A percentile compares a stretch with the other conserved stretches of the same genome.
Evolutionary conservation across 306 rosid genomes (phyloP).

Genomic region (Vigna reflexopilosa): DNA sequence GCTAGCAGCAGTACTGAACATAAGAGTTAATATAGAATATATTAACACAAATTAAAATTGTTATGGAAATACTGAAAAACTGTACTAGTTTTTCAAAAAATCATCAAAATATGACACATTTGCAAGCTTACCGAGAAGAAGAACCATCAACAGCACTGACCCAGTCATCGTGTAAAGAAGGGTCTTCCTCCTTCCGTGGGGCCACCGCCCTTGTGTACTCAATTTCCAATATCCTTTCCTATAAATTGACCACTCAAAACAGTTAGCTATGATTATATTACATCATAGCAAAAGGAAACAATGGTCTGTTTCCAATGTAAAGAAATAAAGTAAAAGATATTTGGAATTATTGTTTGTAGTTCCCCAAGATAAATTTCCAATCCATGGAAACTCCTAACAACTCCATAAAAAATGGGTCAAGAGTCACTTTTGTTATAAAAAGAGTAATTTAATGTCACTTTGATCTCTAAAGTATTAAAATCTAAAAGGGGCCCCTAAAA

Average conservation of each 20-base stretch:
- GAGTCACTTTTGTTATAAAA: too few relatives aligned
- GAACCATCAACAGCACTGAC: slow-evolving; percentile 96
- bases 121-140: slow-evolving; percentile 70
- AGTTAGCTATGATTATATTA: slow-evolving; percentile 31
- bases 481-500: too few relatives aligned
- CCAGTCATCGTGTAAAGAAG: slow-evolving; percentile 92
- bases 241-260: slow-evolving; percentile 35
- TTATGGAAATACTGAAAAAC: not conserved
- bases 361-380: slow-evolving; percentile 17
- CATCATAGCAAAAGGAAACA: slow-evolving; percentile 1
- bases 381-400: too few relatives aligned
- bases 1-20: not conserved
- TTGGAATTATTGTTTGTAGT: not conserved
- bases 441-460: too few relatives aligned
- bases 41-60: slow-evolving; percentile 4
- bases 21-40: slow-evolving; percentile 21
- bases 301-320: slow-evolving; percentile 10
- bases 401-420: too few relatives aligned
- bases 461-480: too few relatives aligned
- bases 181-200: slow-evolving; percentile 87
- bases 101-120: slow-evolving; percentile 15
- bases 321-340: not conserved
- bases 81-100: not conserved
- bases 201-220: slow-evolving; percentile 77
- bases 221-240: slow-evolving; percentile 87